Evolutionary conservation across 2,329 filamentous ascomycete species (phyloP), one percentile per base, ranked within the genome.

Genomic region (Phialemonium atrogriseum): DNA sequence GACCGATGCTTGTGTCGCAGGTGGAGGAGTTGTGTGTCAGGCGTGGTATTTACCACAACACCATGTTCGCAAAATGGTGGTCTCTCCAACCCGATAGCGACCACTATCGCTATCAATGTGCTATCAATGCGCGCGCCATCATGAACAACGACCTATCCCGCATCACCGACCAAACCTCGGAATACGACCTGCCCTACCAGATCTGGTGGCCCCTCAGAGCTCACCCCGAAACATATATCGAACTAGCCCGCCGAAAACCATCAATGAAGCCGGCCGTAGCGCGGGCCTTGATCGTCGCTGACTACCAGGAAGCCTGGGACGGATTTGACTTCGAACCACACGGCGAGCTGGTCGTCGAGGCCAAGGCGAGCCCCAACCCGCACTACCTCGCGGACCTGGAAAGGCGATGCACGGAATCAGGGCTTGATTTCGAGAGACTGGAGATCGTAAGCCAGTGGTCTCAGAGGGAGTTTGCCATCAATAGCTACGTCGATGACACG

Each of bases 161-260:
- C 26, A 30, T 38, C 25, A 36, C 36, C 5, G 11, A 31, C 4
- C 22, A 32, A 9, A 27, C 27, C 6, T 24, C 28, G 16, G 18
- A 29, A 16, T 4, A 29, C n/a, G 30, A 37, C 6, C 18, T 37
- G 0, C 38, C 38, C 1, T 19, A 15, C 10, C 30, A 27, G 31
- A 43, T 43, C 25, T 41, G 40, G 40, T 37, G 33, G 13, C 38
- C 40, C 4, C 35, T 24, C n/a, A 5, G 21, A 6, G 20, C 38
- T 10, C 9, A 24, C 13, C 13, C 17, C n/a, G 15, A 21, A 16
- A 36, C 34, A 1, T 28, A 32, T 10, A 13, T 15, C 11, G 37
- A 34, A 26, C 28, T 42, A 9, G 33, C 20, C 16, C 16, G 29
- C 5, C 30, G 30, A 3, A 12, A 15, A 24, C 37, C 37, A 1